phyloP scores from a whole-genome alignment of 345 rosid species.

The Carallia pectinifolia region DNA sequence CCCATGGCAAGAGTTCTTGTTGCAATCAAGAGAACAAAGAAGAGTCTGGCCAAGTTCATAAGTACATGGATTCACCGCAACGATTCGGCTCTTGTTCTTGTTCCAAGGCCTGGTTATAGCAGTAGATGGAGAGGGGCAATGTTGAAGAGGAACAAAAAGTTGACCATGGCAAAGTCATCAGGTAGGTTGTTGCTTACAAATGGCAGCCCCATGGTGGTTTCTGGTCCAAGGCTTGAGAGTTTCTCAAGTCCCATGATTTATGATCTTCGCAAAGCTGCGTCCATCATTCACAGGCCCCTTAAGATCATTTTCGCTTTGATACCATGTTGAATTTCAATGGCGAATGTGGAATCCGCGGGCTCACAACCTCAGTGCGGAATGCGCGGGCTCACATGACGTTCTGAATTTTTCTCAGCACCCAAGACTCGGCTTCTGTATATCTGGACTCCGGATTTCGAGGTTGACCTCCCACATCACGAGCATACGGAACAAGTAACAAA shows the following conservation, averaged over 20 bases:
- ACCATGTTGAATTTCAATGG: too few relatives aligned
- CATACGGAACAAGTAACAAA: too few relatives aligned
- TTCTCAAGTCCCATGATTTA: conserved; percentile 51
- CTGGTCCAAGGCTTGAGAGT: conserved; percentile 34
- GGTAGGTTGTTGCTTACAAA: conserved; percentile 63
- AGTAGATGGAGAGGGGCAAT: conserved; percentile 55
- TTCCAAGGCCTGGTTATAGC: conserved; percentile 37
- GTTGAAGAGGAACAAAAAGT: conserved; percentile 72
- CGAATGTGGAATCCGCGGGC: too few relatives aligned
- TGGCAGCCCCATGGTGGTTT: conserved; percentile 43
- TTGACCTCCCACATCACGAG: too few relatives aligned
- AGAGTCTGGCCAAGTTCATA: conserved; percentile 43
- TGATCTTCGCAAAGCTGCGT: conserved; percentile 29
- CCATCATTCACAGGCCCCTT: too few relatives aligned
- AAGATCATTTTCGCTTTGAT: too few relatives aligned
- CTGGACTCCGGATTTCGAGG: too few relatives aligned
- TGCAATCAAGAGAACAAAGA: conserved; percentile 63
- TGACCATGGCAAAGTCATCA: conserved; percentile 39
- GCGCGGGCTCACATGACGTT: too few relatives aligned
- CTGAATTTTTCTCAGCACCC: too few relatives aligned
- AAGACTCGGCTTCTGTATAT: too few relatives aligned
- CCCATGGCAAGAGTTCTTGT: conserved; percentile 50
- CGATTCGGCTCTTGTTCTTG: conserved; percentile 51
- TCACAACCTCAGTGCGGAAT: too few relatives aligned
- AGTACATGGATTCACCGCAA: conserved; percentile 48